A percentile compares a stretch with the other conserved stretches of the same genome.
Conservation (phyloP, 2,329 filamentous ascomycete genomes). For the Neurospora sp. region DNA sequence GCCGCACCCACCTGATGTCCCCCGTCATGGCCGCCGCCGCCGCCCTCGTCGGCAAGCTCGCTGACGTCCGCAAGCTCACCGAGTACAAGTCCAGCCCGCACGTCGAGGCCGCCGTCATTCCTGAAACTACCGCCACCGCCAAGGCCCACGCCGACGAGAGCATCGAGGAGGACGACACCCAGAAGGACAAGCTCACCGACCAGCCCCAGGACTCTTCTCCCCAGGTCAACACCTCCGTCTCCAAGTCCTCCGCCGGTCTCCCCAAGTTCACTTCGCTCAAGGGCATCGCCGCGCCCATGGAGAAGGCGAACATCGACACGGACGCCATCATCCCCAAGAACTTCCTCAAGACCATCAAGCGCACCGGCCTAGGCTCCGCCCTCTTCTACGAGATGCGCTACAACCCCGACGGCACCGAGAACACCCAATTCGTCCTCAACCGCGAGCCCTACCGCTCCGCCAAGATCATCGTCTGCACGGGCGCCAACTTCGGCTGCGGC, state of each 20-base stretch:
- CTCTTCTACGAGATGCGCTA: slow-evolving; percentile 82
- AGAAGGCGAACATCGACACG: slow-evolving; percentile 90
- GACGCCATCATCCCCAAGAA: slow-evolving; percentile 99
- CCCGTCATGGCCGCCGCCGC: slow-evolving; percentile 93
- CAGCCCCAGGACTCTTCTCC: slow-evolving; percentile 54
- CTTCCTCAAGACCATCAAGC: slow-evolving; percentile 98
- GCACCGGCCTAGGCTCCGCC: slow-evolving; percentile 80
- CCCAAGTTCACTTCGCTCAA: slow-evolving; percentile 76
- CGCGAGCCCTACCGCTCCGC: slow-evolving; percentile 71
- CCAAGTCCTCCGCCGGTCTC: slow-evolving; percentile 52
- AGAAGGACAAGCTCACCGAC: slow-evolving; percentile 44
- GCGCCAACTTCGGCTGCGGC: slow-evolving; percentile 92
- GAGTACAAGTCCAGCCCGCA: slow-evolving; percentile 49
- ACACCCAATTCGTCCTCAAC: slow-evolving; percentile 81
- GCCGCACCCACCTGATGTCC: slow-evolving; percentile 91
- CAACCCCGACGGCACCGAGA: slow-evolving; percentile 62
- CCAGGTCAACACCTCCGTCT: slow-evolving; percentile 51
- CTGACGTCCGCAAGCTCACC: slow-evolving; percentile 77
- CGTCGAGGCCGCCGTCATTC: slow-evolving; percentile 44
- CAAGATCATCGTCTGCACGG: slow-evolving; percentile 87
- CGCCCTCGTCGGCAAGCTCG: slow-evolving; percentile 80
- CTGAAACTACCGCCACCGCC: slow-evolving; percentile 12
- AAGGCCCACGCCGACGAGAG: slow-evolving; percentile 45
- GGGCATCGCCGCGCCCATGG: slow-evolving; percentile 80
- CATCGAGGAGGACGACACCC: slow-evolving; percentile 39